Evolutionary conservation across 192 early-diverging fungal genomes (phyloP).

Genomic region (Diversispora epigaea): DNA sequence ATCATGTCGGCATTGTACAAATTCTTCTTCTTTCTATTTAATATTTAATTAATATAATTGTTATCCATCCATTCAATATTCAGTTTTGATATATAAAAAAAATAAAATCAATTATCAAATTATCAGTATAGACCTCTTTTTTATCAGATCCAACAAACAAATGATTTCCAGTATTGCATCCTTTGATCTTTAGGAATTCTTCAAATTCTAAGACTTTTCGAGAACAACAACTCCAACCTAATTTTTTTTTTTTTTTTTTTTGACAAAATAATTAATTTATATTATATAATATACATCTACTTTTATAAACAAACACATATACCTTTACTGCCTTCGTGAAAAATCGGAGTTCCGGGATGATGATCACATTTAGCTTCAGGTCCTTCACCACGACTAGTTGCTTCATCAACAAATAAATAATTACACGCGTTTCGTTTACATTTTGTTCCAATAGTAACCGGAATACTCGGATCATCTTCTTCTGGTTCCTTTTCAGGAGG

Average conservation of each 20-base stretch:
- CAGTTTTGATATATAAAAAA: background rate
- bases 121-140: slow-evolving; percentile 1
- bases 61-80: background rate
- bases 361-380: slow-evolving; percentile 69
- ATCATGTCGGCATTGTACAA: slow-evolving; percentile 83
- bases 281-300: background rate
- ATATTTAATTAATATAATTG: background rate
- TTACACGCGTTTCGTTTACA: slow-evolving; percentile 87
- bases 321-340: slow-evolving; percentile 97
- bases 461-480: slow-evolving; percentile 73
- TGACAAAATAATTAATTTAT: background rate
- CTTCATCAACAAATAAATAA: slow-evolving; percentile 61
- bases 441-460: slow-evolving; percentile 66
- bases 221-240: slow-evolving; percentile 90
- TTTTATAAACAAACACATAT: background rate
- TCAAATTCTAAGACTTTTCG: slow-evolving; percentile 97
- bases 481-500: slow-evolving; percentile 66
- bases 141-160: slow-evolving; percentile 73
- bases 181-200: slow-evolving; percentile 93
- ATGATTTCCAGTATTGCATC: slow-evolving; percentile 88
- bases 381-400: slow-evolving; percentile 50
- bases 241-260: background rate
- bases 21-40: slow-evolving; percentile 45
- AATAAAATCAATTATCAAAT: background rate
- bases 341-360: slow-evolving; percentile 88